These are phyloP conservation scores for Calonectria henricotiae DNA, from an alignment of 2,329 filamentous ascomycete species.

Conservation along the genomic window DNA sequence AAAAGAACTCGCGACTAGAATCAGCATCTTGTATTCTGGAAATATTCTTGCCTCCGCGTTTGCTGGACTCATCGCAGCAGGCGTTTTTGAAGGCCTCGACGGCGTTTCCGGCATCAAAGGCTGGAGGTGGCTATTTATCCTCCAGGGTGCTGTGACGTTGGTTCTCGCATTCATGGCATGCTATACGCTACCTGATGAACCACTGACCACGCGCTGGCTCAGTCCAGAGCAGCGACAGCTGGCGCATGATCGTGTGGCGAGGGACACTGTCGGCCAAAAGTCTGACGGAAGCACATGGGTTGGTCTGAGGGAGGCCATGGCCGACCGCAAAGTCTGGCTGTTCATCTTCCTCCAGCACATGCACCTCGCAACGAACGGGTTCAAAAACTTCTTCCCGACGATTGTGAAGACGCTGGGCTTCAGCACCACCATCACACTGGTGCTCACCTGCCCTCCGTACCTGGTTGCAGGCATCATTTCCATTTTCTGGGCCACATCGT, in stretches of 20 bases:
- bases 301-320: conserved; percentile 46
- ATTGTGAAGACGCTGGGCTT: conserved; percentile 62
- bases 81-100: conserved; percentile 57
- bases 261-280: conserved; percentile 52
- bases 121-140: conserved; percentile 57
- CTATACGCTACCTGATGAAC: conserved; percentile 58
- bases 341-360: conserved; percentile 53
- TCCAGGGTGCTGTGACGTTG: conserved; percentile 55
- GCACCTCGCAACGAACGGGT: conserved; percentile 50
- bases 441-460: conserved; percentile 66
- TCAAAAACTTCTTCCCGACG: conserved; percentile 60
- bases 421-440: conserved; percentile 64
- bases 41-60: conserved; percentile 59
- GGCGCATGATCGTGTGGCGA: conserved; percentile 60
- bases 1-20: conserved; percentile 61
- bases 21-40: conserved; percentile 63
- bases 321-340: conserved; percentile 52
- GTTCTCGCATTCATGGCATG: conserved; percentile 54
- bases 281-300: conserved; percentile 60
- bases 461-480: conserved; percentile 60
- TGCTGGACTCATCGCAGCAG: conserved; percentile 63
- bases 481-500: conserved; percentile 63
- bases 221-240: conserved; percentile 59
- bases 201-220: conserved; percentile 59
- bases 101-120: conserved; percentile 50